Conservation (phyloP, 768 basidiomycete species). For the Suillus ampliporus region DNA sequence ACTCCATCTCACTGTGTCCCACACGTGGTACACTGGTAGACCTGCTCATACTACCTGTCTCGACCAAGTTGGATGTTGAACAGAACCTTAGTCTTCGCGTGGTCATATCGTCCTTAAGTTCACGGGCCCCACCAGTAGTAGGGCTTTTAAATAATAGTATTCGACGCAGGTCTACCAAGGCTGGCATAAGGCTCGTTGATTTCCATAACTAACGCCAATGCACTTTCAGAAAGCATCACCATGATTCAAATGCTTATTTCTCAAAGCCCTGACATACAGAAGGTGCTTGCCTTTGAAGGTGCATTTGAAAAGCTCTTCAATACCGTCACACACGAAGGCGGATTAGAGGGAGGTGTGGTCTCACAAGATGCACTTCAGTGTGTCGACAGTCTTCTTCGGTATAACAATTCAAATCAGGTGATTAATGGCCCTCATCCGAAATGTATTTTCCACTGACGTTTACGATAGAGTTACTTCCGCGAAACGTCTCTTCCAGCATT, state of each 20-base stretch:
- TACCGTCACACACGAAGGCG: constrained; percentile 86
- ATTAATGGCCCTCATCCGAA: constrained; percentile 17
- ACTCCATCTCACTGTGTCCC: background rate
- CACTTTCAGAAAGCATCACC: constrained; percentile 72
- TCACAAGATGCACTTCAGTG: constrained; percentile 87
- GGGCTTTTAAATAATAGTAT: background rate
- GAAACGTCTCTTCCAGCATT: constrained; percentile 79
- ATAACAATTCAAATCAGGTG: constrained; percentile 95
- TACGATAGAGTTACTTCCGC: constrained; percentile 88
- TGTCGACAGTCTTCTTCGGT: constrained; percentile 85
- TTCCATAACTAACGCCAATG: constrained; percentile 1
- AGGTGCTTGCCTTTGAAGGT: constrained; percentile 95
- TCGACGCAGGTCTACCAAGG: constrained; percentile 2
- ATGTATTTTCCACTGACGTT: constrained; percentile 22
- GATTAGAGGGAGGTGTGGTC: constrained; percentile 88
- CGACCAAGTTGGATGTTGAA: background rate
- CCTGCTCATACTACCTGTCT: constrained; percentile 13
- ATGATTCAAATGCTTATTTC: constrained; percentile 82
- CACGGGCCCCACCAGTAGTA: background rate
- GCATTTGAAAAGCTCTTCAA: constrained; percentile 95
- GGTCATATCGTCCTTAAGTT: background rate
- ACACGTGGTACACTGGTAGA: constrained; percentile 11
- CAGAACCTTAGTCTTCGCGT: background rate
- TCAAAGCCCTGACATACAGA: constrained; percentile 93
- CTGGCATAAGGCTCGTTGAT: constrained; percentile 5